Evolutionary conservation across 192 early-diverging fungal species (phyloP).

Genomic region (Umbelopsis sp.): DNA sequence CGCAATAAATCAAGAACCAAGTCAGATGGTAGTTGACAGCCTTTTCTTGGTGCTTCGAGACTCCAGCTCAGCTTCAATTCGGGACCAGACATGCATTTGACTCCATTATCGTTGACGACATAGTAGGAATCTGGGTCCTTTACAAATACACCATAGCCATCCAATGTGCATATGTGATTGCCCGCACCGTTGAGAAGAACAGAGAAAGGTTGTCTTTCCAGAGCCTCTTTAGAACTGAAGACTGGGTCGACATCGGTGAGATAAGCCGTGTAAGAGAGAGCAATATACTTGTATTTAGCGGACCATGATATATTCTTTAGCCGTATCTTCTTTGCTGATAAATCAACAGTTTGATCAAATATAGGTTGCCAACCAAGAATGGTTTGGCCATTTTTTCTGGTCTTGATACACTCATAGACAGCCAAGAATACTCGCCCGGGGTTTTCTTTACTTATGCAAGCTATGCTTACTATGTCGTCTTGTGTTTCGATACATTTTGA

Average conservation of each 20-base stretch:
- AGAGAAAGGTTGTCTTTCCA: background rate
- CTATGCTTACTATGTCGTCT: conserved; percentile 2
- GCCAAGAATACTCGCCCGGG: background rate
- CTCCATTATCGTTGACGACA: conserved; percentile 2
- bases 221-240: background rate
- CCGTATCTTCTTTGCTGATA: background rate
- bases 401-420: background rate
- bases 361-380: conserved; percentile 8
- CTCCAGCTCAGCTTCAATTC: conserved; percentile 2
- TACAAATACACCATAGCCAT: conserved; percentile 9
- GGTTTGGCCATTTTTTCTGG: background rate
- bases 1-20: background rate
- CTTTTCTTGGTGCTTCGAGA: conserved; percentile 9
- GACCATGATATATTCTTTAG: conserved; percentile 6
- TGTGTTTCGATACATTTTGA: conserved; percentile 1
- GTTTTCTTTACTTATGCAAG: background rate
- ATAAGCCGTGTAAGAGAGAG: conserved; percentile 12
- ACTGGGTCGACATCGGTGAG: conserved; percentile 7
- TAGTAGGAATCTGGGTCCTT: background rate
- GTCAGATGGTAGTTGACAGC: conserved; percentile 15
- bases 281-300: background rate
- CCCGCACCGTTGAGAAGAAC: background rate
- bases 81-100: conserved; percentile 2
- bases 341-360: conserved; percentile 18
- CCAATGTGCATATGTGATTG: background rate